Evolutionary conservation across 2,329 filamentous ascomycete genomes (phyloP).

Genomic region (Leptographium galeiforme): DNA sequence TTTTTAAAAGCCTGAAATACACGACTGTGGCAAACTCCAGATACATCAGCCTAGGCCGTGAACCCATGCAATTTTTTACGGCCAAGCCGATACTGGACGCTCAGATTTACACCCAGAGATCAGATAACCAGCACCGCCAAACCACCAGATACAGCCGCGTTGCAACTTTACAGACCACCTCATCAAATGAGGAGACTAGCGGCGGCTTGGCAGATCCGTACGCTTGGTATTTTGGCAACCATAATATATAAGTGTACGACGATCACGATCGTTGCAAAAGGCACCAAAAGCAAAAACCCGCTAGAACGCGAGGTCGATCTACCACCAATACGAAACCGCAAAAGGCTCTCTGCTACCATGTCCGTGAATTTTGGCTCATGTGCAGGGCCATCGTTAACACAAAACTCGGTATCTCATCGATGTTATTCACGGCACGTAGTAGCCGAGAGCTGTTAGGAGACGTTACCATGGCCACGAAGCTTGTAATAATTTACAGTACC

Average conservation of each 20-base stretch:
- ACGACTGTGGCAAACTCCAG: too few relatives aligned
- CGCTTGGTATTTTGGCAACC: constrained; percentile 32
- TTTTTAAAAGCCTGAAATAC: too few relatives aligned
- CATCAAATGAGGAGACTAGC: too few relatives aligned
- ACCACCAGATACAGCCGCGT: too few relatives aligned
- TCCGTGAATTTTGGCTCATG: constrained; percentile 61
- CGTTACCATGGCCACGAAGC: constrained; percentile 43
- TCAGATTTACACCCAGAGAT: too few relatives aligned
- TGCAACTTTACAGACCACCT: too few relatives aligned
- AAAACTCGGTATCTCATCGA: constrained; percentile 69
- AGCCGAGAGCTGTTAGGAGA: constrained; percentile 48
- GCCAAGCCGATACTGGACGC: too few relatives aligned
- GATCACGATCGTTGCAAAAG: constrained; percentile 19
- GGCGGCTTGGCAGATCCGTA: too few relatives aligned
- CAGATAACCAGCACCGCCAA: too few relatives aligned
- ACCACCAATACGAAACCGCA: constrained; percentile 50
- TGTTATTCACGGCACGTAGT: constrained; percentile 57
- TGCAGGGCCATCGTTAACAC: constrained; percentile 58
- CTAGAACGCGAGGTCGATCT: constrained; percentile 31
- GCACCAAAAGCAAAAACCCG: constrained; percentile 34
- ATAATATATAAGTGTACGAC: constrained; percentile 32
- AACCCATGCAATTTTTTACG: too few relatives aligned
- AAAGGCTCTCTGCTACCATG: constrained; percentile 50
- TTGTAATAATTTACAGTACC: too few relatives aligned
- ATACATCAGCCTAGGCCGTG: too few relatives aligned